Evolutionary conservation across 1,284 basidiomycete genomes (phyloP), one percentile per base, ranked within the genome.

Genomic region (Naganishia sp.): DNA sequence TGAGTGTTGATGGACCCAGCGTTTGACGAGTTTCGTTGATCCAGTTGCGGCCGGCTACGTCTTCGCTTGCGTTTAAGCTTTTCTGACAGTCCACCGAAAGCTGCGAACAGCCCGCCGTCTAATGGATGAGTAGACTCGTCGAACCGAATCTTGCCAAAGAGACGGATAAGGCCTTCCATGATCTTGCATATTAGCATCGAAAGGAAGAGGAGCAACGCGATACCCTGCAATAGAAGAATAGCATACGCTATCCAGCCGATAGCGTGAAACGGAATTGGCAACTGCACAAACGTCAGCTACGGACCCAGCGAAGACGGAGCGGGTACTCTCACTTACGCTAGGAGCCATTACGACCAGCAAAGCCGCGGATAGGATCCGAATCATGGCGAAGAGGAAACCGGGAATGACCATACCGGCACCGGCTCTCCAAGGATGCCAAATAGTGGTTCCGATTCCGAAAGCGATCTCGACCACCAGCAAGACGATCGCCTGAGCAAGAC

Each of bases 371-470:
- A 93, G 88, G 73, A 97, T 93, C 70, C 95, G 84, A 39, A 90
- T 86, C 3, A 96, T 90, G 68, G 90, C 93, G 70, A 94, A 88
- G 72, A 96, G 82, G 81, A 96, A 95, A 76, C 90, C 92, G 67
- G 94, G 87, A 23, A 92, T 84, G 17, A 93, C 94, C 94, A 97
- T 97, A 71, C 92, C 90, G 1, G 94, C 93, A 3, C 94, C 94
- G 63, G 90, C 89, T 47, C 91, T 93, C 94, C 94, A 98, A 18
- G 94, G 94, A 66, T 94, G 84, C 92, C 93, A 96, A 47, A 96
- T 83, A 67, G 90, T 92, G 47, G 93, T 95, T 39, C 90, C 85
- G 62, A 95, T 82, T 6, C 92, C 89, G 49, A 88, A 86, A 39
- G 84, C 83, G 18, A 96, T 87, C 76, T 96, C 93, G 32, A 91